A percentile compares a stretch with the other conserved stretches of the same genome.
These are phyloP conservation scores for Lipomyces mesembrius DNA, from an alignment of 805 yeast species.

Conservation along the genomic window DNA sequence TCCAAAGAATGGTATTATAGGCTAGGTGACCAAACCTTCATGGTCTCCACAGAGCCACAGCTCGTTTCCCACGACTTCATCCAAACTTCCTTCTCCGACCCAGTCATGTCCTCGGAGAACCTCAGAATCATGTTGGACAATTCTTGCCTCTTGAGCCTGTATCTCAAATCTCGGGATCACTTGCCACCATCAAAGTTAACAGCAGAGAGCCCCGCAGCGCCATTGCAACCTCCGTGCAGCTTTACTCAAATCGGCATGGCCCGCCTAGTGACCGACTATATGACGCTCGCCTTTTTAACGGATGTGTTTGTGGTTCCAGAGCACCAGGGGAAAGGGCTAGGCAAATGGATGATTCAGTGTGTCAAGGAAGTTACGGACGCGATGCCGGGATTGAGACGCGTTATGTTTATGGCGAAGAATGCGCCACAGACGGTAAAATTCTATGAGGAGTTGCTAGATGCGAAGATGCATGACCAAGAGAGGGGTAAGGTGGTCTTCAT, in stretches of 20 bases:
- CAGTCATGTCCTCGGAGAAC: not conserved
- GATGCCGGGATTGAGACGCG: not conserved
- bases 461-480: conserved; percentile 5
- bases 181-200: not conserved
- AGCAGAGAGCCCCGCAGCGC: not conserved
- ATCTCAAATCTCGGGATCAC: not conserved
- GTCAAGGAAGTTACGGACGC: not conserved
- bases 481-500: not conserved
- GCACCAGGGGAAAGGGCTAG: not conserved
- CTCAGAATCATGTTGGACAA: conserved; percentile 4
- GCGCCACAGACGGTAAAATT: conserved; percentile 4
- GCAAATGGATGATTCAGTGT: not conserved
- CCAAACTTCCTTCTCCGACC: not conserved
- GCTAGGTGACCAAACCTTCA: conserved; percentile 2
- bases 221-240: not conserved
- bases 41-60: not conserved
- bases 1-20: conserved; percentile 1
- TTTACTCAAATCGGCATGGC: conserved; percentile 3
- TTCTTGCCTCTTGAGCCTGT: conserved; percentile 1
- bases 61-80: conserved; percentile 3
- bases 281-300: not conserved
- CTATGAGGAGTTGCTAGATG: conserved; percentile 6
- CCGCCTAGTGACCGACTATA: not conserved
- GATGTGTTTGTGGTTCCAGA: conserved; percentile 1
- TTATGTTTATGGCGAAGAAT: conserved; percentile 7